Percentiles rank a stretch among this genome's conserved stretches.
phyloP scores from a whole-genome alignment of 306 rosid genomes.

The Quercus robur region DNA sequence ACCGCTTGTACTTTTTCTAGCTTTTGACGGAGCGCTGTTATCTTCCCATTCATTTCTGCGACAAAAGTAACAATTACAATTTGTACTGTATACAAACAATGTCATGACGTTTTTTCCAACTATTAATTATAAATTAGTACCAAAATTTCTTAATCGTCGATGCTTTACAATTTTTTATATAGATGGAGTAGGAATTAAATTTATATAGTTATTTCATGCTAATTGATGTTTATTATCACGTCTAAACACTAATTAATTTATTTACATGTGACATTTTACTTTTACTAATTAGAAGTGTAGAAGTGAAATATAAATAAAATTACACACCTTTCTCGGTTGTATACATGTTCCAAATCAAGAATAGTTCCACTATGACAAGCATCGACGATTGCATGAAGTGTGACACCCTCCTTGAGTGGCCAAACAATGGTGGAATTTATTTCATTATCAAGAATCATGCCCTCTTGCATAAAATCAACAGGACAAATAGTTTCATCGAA shows the following conservation, averaged over 20 bases:
- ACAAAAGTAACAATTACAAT: neutral
- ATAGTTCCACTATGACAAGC: slow-evolving; percentile 87
- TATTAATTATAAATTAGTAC: neutral
- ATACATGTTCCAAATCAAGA: slow-evolving; percentile 60
- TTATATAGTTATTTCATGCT: accelerated
- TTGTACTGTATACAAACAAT: neutral
- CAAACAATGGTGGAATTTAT: slow-evolving; percentile 58
- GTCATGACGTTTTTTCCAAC: neutral
- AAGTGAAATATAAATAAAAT: neutral
- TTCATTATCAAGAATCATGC: slow-evolving; percentile 62
- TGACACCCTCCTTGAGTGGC: slow-evolving; percentile 68
- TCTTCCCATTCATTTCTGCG: slow-evolving; percentile 47
- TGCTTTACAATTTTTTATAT: no score
- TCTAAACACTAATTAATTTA: no score
- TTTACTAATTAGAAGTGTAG: neutral
- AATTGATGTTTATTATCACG: no score
- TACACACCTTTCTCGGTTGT: slow-evolving; percentile 33
- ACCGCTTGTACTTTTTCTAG: slow-evolving; percentile 50
- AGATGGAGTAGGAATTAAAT: no score
- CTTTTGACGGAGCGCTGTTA: slow-evolving; percentile 56
- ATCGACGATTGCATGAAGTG: slow-evolving; percentile 76
- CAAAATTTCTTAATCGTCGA: neutral
- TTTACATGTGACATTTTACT: neutral
- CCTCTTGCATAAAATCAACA: slow-evolving; percentile 56
- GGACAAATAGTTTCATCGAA: slow-evolving; percentile 75